These are phyloP conservation scores for Alternaria gansuensis DNA, from an alignment of 2,329 filamentous ascomycete genomes.

Conservation along the genomic window DNA sequence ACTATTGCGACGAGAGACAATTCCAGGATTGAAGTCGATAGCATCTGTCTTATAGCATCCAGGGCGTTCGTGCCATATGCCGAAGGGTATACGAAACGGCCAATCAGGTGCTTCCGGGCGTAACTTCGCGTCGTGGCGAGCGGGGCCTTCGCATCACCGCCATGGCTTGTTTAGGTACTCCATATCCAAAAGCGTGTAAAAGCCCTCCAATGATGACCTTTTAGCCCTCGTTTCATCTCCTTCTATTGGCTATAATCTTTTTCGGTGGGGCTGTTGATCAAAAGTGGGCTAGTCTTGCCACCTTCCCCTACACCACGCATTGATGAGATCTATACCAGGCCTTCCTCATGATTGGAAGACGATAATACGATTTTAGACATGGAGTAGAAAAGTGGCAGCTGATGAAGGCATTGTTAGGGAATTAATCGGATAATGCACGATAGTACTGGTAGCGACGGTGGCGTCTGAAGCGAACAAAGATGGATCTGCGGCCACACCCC, in stretches of 20 bases:
- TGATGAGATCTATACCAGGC: too few species aligned
- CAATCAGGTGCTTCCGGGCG: neutral
- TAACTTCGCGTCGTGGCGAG: neutral
- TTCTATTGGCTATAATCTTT: too few species aligned
- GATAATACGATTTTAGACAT: too few species aligned
- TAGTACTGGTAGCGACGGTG: neutral
- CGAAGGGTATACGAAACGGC: neutral
- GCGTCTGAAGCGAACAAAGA: neutral
- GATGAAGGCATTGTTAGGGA: neutral
- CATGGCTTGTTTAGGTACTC: slow-evolving; percentile 1
- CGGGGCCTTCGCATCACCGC: neutral
- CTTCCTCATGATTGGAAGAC: too few species aligned
- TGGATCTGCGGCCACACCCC: neutral
- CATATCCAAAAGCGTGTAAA: too few species aligned
- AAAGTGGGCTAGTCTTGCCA: too few species aligned
- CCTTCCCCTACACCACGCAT: too few species aligned
- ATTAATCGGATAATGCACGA: neutral
- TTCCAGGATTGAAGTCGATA: neutral
- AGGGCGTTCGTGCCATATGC: neutral
- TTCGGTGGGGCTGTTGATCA: too few species aligned
- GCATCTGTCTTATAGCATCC: neutral
- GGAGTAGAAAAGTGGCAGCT: neutral
- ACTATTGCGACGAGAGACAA: neutral
- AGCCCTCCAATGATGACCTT: too few species aligned
- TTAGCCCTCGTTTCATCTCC: too few species aligned